Conservation (phyloP, 2,329 filamentous ascomycete genomes). For the Tolypocladium endophyticum region DNA sequence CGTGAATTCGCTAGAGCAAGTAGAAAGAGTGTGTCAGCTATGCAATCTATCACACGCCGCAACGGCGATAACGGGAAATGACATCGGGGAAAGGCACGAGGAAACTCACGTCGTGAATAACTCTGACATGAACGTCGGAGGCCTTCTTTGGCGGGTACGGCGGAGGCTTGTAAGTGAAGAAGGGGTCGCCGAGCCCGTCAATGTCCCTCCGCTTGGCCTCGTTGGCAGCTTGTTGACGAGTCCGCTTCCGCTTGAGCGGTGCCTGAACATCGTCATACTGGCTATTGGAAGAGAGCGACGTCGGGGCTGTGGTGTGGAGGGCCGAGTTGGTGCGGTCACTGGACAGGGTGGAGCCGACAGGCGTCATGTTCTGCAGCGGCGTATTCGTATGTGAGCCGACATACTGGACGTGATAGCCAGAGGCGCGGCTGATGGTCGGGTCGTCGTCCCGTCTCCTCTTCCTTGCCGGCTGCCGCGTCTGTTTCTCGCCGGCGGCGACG, state of each 20-base stretch:
- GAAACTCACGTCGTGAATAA: slow-evolving; percentile 49
- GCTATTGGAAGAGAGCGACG: slow-evolving; percentile 56
- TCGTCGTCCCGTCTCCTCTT: slow-evolving; percentile 59
- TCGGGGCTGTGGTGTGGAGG: slow-evolving; percentile 78
- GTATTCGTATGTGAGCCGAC: slow-evolving; percentile 63
- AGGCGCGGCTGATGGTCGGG: slow-evolving; percentile 35
- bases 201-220: slow-evolving; percentile 71
- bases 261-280: slow-evolving; percentile 54
- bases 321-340: slow-evolving; percentile 75
- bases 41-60: neutral
- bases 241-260: slow-evolving; percentile 88
- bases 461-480: slow-evolving; percentile 50
- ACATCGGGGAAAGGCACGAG: neutral
- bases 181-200: slow-evolving; percentile 59
- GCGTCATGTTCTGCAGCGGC: slow-evolving; percentile 55
- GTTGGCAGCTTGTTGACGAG: slow-evolving; percentile 69
- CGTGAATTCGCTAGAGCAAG: slow-evolving; percentile 21
- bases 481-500: slow-evolving; percentile 12
- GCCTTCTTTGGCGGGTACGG: slow-evolving; percentile 86
- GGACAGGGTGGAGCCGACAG: slow-evolving; percentile 62
- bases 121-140: slow-evolving; percentile 58
- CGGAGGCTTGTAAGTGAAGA: slow-evolving; percentile 74
- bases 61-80: neutral
- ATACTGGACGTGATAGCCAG: slow-evolving; percentile 62
- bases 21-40: neutral